phyloP scores from a whole-genome alignment of 176 grass and related monocot genomes.

The bread wheat (Triticum aestivum) region DNA sequence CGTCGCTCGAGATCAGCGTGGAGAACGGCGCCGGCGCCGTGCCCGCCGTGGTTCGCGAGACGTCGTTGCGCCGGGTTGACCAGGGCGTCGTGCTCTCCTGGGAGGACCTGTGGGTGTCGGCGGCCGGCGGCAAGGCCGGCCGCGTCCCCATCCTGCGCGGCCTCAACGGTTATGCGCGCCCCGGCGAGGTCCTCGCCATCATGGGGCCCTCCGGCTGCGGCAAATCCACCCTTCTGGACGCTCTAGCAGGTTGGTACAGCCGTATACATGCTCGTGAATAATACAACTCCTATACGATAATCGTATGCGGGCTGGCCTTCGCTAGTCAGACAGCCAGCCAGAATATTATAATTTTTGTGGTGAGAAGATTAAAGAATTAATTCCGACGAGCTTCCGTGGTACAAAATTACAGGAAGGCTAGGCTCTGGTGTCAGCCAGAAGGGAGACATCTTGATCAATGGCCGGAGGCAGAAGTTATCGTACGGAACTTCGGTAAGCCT shows the following conservation, averaged over 20 bases:
- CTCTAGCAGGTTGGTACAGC: constrained; percentile 59
- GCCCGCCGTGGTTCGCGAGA: neutral
- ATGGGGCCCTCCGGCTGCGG: constrained; percentile 97
- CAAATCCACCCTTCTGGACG: constrained; percentile 91
- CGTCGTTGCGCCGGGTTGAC: constrained; percentile 41
- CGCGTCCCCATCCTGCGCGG: constrained; percentile 58
- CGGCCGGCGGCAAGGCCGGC: constrained; percentile 35
- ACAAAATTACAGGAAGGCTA: constrained; percentile 48
- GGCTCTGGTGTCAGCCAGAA: constrained; percentile 62
- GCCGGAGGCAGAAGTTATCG: constrained; percentile 55
- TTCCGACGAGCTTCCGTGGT: neutral
- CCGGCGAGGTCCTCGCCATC: constrained; percentile 82
- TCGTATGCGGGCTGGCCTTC: neutral
- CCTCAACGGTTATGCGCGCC: constrained; percentile 66
- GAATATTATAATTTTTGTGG: neutral
- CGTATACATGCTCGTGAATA: neutral
- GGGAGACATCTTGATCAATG: constrained; percentile 82
- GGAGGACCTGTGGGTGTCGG: constrained; percentile 87
- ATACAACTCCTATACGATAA: neutral
- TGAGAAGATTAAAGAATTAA: neutral
- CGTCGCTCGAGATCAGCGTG: constrained; percentile 29
- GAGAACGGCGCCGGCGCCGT: neutral
- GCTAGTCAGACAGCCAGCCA: neutral
- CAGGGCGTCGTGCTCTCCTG: constrained; percentile 58
- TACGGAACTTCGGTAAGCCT: constrained; percentile 76